Conservation (phyloP, 2,329 filamentous ascomycete species). For the Colletotrichum coccodes region DNA sequence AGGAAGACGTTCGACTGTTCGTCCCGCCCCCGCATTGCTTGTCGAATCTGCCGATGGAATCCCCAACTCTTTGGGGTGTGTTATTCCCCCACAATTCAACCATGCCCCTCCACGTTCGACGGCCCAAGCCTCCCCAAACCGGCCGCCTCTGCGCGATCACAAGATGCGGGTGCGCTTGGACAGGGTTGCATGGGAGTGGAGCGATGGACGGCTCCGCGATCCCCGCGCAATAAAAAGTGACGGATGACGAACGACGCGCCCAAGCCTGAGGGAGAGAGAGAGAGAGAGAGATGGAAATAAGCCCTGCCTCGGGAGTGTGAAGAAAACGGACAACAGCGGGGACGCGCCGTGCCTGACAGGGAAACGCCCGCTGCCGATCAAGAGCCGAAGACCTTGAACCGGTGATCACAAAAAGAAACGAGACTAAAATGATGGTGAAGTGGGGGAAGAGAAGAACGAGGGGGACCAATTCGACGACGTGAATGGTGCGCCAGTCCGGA, state of each 20-base stretch:
- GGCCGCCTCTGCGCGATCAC: conserved; percentile 19
- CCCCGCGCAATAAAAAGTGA: conserved; percentile 11
- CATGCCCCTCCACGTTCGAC: not conserved
- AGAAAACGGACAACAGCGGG: not conserved
- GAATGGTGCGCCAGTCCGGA: conserved; percentile 31
- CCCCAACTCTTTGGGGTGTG: not conserved
- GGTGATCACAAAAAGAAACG: not conserved
- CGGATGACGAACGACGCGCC: not conserved
- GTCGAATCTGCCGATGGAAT: conserved; percentile 12
- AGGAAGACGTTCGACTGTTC: not conserved
- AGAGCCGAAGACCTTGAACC: not conserved
- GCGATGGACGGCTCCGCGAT: conserved; percentile 25
- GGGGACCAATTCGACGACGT: not conserved
- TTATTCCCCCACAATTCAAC: not conserved
- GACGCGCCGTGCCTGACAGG: conserved; percentile 17
- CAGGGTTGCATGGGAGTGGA: conserved; percentile 14
- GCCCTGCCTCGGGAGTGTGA: not conserved
- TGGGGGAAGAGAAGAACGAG: conserved; percentile 5
- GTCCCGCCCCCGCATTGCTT: conserved; percentile 32
- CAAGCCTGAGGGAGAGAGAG: not conserved
- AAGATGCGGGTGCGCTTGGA: not conserved
- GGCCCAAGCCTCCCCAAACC: conserved; percentile 16
- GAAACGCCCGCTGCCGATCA: conserved; percentile 11
- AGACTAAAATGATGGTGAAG: conserved; percentile 9
- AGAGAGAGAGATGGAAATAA: not conserved